Evolutionary conservation across 208 protist genomes (phyloP), one percentile per base, ranked within the genome.

Genomic region (Wallacemonas sp.): DNA sequence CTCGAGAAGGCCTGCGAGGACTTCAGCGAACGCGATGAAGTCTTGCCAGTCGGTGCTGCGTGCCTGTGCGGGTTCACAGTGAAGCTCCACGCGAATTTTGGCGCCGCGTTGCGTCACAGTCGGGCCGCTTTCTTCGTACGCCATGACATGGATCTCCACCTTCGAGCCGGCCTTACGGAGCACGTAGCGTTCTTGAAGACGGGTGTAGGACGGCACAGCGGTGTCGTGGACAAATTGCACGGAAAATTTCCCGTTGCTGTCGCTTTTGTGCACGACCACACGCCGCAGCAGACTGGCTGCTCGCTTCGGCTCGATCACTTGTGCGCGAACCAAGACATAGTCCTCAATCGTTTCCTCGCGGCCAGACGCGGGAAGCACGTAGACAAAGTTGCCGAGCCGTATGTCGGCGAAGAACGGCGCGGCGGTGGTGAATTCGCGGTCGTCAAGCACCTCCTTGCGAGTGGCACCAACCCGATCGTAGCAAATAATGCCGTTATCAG

Each of bases 71-170:
- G 26, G 1, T 54, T 24, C 21, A 21, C 22, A 54, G 51, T 58
- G 51, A 0, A 58, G 51, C 30, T 58, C 51, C 1, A 58, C 51
- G 21, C 51, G 31, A 38, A 58, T 31, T 12, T 33, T 33, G 3
- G 26, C 17, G 11, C 17, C 1, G 11, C 51, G 5, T 8, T 21
- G 30, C 14, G 51, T 39, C 30, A 58, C 51, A 22, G 51, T 58
- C 2, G 0, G 19, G 28, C 51, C 51, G 31, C 26, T 27, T 31
- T 58, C 51, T n/a, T 58, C 51, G 30, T 38, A 42, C 4, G 11
- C 11, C 51, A 38, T 39, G 51, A 58, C 51, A 21, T 58, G 51
- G 28, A 58, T 39, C 31, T 58, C 51, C 8, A 24, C 26, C 5
- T 26, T 3, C 11, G 51, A 58, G 26, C 41, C 51, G 2, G 4